Percentiles rank a stretch among this genome's conserved stretches.
phyloP scores from a whole-genome alignment of 2,329 filamentous ascomycete genomes.

The Epichloe baconii region DNA sequence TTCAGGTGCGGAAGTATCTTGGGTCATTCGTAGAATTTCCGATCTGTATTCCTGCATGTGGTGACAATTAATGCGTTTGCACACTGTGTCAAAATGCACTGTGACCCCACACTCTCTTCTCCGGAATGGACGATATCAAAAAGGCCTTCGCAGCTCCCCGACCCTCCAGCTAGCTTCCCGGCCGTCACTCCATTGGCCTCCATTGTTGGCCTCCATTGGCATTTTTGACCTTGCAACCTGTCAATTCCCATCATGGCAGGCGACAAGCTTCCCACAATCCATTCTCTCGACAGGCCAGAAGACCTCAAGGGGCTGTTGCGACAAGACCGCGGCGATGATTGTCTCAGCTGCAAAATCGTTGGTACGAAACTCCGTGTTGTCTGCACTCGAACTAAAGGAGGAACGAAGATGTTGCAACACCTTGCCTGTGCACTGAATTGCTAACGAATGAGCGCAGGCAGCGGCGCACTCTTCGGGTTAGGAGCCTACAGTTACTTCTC shows the following conservation, averaged over 20 bases:
- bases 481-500: constrained; percentile 67
- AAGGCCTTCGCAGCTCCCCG: neutral
- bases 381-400: neutral
- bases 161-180: neutral
- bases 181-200: neutral
- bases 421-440: too few relatives aligned
- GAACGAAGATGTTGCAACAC: neutral
- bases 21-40: too few relatives aligned
- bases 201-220: too few relatives aligned
- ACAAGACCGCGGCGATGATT: constrained; percentile 49
- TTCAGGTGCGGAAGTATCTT: too few relatives aligned
- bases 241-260: constrained; percentile 15
- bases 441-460: constrained; percentile 35
- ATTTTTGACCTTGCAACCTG: neutral
- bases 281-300: constrained; percentile 46
- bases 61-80: neutral
- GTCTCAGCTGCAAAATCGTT: constrained; percentile 55
- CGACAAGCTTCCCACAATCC: constrained; percentile 34
- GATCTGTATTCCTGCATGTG: too few relatives aligned
- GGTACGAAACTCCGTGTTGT: constrained; percentile 36
- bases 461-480: constrained; percentile 61
- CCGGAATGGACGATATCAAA: neutral
- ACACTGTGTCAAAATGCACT: neutral
- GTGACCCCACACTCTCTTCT: neutral
- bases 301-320: constrained; percentile 45